phyloP scores from a whole-genome alignment of 2,329 filamentous ascomycete species.

The Cordyceps tenuipes region DNA sequence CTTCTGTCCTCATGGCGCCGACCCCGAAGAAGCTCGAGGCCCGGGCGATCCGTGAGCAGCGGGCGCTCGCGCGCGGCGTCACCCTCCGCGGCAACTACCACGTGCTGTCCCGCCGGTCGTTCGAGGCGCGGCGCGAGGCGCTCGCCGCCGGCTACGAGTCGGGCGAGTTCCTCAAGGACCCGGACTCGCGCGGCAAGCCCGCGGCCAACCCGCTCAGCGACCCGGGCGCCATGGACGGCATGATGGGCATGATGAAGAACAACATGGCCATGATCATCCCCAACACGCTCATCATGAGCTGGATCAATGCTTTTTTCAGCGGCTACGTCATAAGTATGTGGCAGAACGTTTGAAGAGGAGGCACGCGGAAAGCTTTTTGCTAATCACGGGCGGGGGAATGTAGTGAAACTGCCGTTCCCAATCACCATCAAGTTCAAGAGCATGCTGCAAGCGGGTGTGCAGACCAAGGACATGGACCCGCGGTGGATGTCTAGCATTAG shows the following conservation, averaged over 20 bases:
- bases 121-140: constrained; percentile 71
- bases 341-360: not conserved
- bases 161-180: constrained; percentile 83
- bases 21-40: constrained; percentile 75
- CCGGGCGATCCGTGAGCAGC: constrained; percentile 74
- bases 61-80: constrained; percentile 74
- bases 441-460: constrained; percentile 96
- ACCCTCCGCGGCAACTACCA: constrained; percentile 76
- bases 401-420: constrained; percentile 93
- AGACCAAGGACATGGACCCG: constrained; percentile 91
- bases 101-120: constrained; percentile 68
- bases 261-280: constrained; percentile 99
- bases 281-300: constrained; percentile 98
- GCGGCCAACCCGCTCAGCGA: constrained; percentile 92
- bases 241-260: constrained; percentile 99
- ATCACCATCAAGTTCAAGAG: constrained; percentile 98
- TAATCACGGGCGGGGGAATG: constrained; percentile 11
- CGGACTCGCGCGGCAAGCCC: constrained; percentile 75
- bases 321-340: constrained; percentile 86
- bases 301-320: constrained; percentile 99
- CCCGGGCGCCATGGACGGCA: constrained; percentile 94
- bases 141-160: constrained; percentile 75
- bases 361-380: not conserved
- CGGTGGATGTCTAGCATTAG: constrained; percentile 98
- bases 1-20: constrained; percentile 78